Conservation (phyloP, 805 yeast species). For the Saccharomycopsis sp. region DNA sequence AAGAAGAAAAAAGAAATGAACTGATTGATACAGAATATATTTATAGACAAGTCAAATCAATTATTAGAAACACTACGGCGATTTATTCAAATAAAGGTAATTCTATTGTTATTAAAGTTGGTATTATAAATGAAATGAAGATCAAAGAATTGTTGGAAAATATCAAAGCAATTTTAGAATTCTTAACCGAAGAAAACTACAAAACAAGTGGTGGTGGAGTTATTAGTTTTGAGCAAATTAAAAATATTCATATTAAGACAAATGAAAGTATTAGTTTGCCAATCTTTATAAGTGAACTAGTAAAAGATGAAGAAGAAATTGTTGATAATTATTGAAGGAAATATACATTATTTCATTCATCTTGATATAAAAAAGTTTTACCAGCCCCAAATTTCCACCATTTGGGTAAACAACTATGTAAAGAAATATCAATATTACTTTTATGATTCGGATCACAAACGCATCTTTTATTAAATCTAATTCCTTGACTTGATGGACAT, state of each 20-base stretch:
- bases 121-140: slow-evolving; percentile 39
- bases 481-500: slow-evolving; percentile 43
- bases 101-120: slow-evolving; percentile 50
- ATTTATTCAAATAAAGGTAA: slow-evolving; percentile 50
- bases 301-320: neutral
- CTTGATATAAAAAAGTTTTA: slow-evolving; percentile 33
- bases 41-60: slow-evolving; percentile 51
- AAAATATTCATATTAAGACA: slow-evolving; percentile 11
- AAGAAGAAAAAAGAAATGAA: slow-evolving; percentile 26
- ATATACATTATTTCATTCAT: neutral
- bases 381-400: slow-evolving; percentile 74
- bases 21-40: slow-evolving; percentile 59
- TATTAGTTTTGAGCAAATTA: neutral
- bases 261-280: slow-evolving; percentile 15
- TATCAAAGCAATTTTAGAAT: slow-evolving; percentile 38
- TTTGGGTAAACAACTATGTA: slow-evolving; percentile 53
- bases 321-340: neutral
- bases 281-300: neutral
- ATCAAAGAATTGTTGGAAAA: slow-evolving; percentile 37
- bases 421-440: slow-evolving; percentile 29
- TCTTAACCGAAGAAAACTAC: slow-evolving; percentile 34
- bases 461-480: slow-evolving; percentile 49
- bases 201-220: slow-evolving; percentile 46
- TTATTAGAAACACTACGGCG: slow-evolving; percentile 51
- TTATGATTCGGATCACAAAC: slow-evolving; percentile 42